Percentiles rank a stretch among this genome's conserved stretches.
These are phyloP conservation scores for Hymenoscyphus linearis DNA, from an alignment of 2,329 filamentous ascomycete species.

Conservation along the genomic window DNA sequence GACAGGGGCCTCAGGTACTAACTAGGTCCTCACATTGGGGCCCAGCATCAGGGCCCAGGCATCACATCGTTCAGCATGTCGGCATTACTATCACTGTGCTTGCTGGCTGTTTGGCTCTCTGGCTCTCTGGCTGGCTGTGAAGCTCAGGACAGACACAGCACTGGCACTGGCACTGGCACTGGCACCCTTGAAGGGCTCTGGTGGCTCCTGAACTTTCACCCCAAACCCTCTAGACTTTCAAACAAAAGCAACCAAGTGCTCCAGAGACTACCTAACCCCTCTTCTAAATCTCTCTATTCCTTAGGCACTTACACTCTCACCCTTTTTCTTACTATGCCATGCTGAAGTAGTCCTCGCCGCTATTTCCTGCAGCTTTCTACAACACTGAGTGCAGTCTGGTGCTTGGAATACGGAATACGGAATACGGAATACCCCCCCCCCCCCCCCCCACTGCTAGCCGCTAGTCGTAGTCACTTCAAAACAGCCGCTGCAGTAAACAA, in stretches of 20 bases:
- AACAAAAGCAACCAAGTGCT: neutral
- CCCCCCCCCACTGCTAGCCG: neutral
- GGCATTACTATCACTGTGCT: too few relatives aligned
- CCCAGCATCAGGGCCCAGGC: neutral
- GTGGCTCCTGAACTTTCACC: neutral
- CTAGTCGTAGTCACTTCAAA: neutral
- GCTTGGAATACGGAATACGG: neutral
- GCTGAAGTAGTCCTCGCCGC: neutral
- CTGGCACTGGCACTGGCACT: too few relatives aligned
- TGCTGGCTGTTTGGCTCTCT: too few relatives aligned
- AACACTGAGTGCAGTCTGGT: neutral
- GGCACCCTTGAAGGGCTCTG: too few relatives aligned
- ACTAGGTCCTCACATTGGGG: too few relatives aligned
- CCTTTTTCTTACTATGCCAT: neutral
- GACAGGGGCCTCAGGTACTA: too few relatives aligned
- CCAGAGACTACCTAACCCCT: neutral
- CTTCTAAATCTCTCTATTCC: neutral
- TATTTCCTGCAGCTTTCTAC: neutral
- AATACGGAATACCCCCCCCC: neutral
- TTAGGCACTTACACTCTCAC: neutral
- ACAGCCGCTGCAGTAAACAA: constrained; percentile 8
- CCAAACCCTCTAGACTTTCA: neutral
- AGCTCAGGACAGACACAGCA: neutral
- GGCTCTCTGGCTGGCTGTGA: too few relatives aligned
- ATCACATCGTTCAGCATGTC: neutral